These are phyloP conservation scores for Cnidoscolus chayamansa DNA, from an alignment of 441 rosid species.

Conservation along the genomic window DNA sequence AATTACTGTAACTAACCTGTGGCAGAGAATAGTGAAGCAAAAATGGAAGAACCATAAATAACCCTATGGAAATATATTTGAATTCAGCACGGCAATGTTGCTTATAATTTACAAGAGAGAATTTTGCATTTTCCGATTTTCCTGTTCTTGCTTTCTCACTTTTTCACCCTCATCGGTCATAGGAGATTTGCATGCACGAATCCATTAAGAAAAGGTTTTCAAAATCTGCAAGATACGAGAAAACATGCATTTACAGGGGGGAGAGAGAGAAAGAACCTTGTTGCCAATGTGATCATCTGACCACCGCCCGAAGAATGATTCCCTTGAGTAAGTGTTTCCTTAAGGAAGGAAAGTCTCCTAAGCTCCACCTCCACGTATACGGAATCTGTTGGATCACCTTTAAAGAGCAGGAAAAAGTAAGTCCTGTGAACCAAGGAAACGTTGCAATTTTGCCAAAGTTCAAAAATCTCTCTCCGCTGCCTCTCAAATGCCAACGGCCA, in stretches of 20 bases:
- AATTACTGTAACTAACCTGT: background rate
- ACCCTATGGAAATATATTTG: background rate
- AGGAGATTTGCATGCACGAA: background rate
- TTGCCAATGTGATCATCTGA: slow-evolving; percentile 47
- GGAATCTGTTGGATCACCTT: slow-evolving; percentile 76
- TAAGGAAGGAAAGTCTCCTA: slow-evolving; percentile 73
- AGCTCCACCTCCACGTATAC: slow-evolving; percentile 85
- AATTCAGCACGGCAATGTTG: background rate
- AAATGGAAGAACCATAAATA: background rate
- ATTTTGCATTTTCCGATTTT: background rate
- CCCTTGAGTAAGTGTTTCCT: slow-evolving; percentile 63
- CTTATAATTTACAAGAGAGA: too few species aligned
- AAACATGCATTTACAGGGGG: background rate
- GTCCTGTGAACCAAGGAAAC: slow-evolving; percentile 86
- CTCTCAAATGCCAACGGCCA: slow-evolving; percentile 61
- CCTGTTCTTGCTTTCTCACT: too few species aligned
- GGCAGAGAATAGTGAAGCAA: background rate
- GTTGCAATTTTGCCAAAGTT: slow-evolving; percentile 78
- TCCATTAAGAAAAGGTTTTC: background rate
- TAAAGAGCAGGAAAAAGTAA: slow-evolving; percentile 85
- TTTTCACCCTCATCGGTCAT: too few species aligned
- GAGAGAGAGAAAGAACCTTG: slow-evolving; percentile 53
- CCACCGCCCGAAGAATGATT: slow-evolving; percentile 48
- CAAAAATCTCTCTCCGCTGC: slow-evolving; percentile 52
- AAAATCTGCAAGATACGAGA: slow-evolving; percentile 1